These are phyloP conservation scores for Podospora didyma DNA, from an alignment of 495 filamentous ascomycete genomes.

Conservation along the genomic window DNA sequence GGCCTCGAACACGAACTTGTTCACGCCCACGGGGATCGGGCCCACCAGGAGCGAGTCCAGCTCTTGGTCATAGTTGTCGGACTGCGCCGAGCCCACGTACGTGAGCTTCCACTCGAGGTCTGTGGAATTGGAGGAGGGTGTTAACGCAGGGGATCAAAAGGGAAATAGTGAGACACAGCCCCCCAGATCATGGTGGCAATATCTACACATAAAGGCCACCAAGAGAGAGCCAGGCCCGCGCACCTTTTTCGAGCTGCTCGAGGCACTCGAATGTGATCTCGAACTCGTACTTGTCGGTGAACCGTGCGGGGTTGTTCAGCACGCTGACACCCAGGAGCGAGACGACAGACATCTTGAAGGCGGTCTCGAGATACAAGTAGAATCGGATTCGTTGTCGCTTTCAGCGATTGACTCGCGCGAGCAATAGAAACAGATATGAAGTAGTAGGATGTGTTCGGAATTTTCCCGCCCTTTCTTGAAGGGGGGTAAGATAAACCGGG, in stretches of 20 bases:
- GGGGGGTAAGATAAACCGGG: background rate
- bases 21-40: conserved; percentile 92
- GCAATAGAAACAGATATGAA: background rate
- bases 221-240: conserved; percentile 2
- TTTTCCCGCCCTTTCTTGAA: background rate
- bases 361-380: background rate
- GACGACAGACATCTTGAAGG: conserved; percentile 84
- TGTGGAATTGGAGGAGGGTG: conserved; percentile 27
- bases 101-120: conserved; percentile 99
- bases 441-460: background rate
- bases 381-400: background rate
- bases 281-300: conserved; percentile 85
- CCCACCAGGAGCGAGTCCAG: conserved; percentile 95
- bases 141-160: background rate
- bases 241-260: conserved; percentile 85
- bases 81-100: conserved; percentile 96
- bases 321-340: conserved; percentile 92
- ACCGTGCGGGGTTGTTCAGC: conserved; percentile 91
- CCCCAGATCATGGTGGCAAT: no score
- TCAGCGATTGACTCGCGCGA: background rate
- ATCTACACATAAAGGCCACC: background rate
- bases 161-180: no score
- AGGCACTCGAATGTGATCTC: conserved; percentile 99
- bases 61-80: conserved; percentile 96
- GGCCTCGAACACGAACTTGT: conserved; percentile 98